A percentile compares a stretch with the other conserved stretches of the same genome.
phyloP scores from a whole-genome alignment of 176 grass and related monocot species.

The Zoysia pacifica region DNA sequence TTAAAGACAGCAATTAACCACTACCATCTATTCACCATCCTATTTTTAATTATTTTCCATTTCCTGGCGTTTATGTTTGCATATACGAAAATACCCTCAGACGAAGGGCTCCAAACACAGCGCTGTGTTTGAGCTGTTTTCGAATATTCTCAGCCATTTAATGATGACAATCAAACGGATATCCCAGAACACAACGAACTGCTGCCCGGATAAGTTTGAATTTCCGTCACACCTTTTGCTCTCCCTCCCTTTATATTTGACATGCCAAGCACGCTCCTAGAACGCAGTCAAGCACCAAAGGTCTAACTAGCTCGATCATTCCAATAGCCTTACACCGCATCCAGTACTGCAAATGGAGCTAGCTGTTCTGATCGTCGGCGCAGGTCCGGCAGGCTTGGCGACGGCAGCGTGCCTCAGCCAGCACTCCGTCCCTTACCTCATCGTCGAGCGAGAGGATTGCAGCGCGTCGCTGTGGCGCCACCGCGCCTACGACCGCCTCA shows the following conservation, averaged over 20 bases:
- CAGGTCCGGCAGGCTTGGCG: constrained; percentile 37
- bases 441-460: constrained; percentile 39
- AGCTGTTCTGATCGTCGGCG: constrained; percentile 35
- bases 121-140: background rate
- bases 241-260: no score
- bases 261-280: no score
- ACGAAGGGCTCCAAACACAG: background rate
- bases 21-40: background rate
- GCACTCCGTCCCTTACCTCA: background rate
- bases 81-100: background rate
- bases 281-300: no score
- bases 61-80: background rate
- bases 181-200: no score
- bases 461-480: constrained; percentile 42
- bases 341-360: background rate
- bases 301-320: no score
- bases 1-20: background rate
- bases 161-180: no score
- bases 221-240: no score
- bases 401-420: constrained; percentile 17
- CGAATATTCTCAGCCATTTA: background rate
- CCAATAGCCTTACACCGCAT: background rate
- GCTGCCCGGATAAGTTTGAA: no score
- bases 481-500: constrained; percentile 41
- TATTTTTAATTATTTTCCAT: background rate